These are phyloP conservation scores for Torulaspora delbrueckii DNA, from an alignment of 805 yeast species.

Conservation along the genomic window DNA sequence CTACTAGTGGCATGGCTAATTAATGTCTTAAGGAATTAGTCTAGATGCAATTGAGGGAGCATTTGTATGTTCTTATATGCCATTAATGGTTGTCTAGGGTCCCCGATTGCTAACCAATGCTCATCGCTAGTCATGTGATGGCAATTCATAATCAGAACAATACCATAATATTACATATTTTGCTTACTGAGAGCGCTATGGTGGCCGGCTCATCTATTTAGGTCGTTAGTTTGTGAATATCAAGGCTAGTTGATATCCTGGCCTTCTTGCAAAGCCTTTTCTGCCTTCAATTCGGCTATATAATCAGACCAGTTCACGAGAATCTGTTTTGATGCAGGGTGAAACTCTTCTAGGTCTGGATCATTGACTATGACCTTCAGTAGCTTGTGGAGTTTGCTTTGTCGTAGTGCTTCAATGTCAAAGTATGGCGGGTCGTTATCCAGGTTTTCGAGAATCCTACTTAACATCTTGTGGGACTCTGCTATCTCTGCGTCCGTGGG, in stretches of 20 bases:
- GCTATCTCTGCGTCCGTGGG: conserved; percentile 25
- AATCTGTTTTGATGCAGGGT: conserved; percentile 26
- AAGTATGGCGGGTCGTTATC: conserved; percentile 29
- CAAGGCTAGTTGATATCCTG: not conserved
- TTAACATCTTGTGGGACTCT: conserved; percentile 28
- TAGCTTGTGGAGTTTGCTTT: conserved; percentile 32
- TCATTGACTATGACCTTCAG: conserved; percentile 29
- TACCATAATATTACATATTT: not conserved
- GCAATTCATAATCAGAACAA: not conserved
- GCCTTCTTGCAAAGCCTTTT: conserved; percentile 19
- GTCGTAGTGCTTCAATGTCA: conserved; percentile 29
- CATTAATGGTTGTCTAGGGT: not conserved
- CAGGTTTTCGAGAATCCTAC: conserved; percentile 25
- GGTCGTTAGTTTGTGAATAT: not conserved
- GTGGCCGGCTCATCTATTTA: not conserved
- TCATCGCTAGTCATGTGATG: conserved; percentile 1
- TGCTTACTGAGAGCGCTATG: not conserved
- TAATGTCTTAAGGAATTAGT: too few relatives aligned
- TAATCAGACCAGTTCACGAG: conserved; percentile 25
- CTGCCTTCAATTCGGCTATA: conserved; percentile 24
- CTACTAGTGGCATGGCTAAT: conserved; percentile 30
- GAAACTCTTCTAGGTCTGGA: conserved; percentile 28
- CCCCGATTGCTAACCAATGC: not conserved
- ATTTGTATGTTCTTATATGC: not conserved
- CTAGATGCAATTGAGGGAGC: not conserved